phyloP scores from a whole-genome alignment of 805 yeast genomes.

The Isabelozyma pseudorhagii region DNA sequence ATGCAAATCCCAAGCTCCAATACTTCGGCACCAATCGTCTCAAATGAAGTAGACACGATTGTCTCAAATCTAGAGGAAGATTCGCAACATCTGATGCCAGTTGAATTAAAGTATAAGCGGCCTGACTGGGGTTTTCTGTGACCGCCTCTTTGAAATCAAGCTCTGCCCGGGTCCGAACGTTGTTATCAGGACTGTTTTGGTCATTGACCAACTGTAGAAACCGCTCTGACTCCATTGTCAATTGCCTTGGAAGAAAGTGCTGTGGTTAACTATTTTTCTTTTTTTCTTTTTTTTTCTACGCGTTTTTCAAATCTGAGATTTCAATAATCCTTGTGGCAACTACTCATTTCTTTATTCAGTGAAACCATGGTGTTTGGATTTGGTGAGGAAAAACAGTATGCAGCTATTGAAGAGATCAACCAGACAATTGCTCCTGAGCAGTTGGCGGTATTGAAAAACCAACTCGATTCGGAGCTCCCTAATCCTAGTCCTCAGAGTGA shows the following conservation, averaged over 20 bases:
- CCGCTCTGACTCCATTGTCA: constrained; percentile 3
- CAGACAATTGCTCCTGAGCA: constrained; percentile 70
- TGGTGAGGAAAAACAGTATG: constrained; percentile 13
- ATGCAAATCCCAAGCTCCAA: constrained; percentile 84
- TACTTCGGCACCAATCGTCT: constrained; percentile 65
- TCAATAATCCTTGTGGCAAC: no score
- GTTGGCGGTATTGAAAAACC: constrained; percentile 69
- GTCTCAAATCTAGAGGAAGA: constrained; percentile 43
- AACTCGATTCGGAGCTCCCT: constrained; percentile 78
- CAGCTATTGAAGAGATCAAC: constrained; percentile 40
- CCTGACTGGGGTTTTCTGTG: constrained; percentile 47
- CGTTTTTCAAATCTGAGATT: neutral
- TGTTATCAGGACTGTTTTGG: constrained; percentile 48
- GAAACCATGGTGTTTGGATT: neutral
- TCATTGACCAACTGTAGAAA: constrained; percentile 11
- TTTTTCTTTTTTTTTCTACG: neutral
- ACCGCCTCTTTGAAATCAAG: constrained; percentile 39
- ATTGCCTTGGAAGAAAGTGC: neutral
- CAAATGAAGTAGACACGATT: constrained; percentile 62
- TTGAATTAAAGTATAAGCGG: constrained; percentile 40
- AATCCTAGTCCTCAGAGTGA: constrained; percentile 76
- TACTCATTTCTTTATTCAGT: neutral
- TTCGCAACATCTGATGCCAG: constrained; percentile 32
- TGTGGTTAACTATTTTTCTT: neutral
- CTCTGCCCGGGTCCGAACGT: constrained; percentile 52